Conservation (phyloP, 228 moss, liverwort and hornwort species). For the Sphagnum fallax region DNA sequence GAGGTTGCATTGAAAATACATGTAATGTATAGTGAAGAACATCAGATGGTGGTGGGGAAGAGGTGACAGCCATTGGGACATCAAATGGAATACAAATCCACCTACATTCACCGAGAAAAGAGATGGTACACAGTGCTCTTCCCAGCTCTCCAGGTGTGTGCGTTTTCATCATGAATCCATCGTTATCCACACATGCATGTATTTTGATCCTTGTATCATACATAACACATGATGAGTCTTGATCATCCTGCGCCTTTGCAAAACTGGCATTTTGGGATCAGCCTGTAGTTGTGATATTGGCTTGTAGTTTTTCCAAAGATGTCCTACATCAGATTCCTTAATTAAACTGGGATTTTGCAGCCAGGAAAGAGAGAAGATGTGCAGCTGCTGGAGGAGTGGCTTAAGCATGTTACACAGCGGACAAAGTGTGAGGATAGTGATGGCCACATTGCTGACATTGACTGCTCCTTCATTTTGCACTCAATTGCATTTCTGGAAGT, state of each 20-base stretch:
- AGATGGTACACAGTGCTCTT: slow-evolving; percentile 92
- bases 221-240: too few relatives aligned
- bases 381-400: slow-evolving; percentile 83
- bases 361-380: slow-evolving; percentile 99
- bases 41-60: slow-evolving; percentile 33
- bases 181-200: too few relatives aligned
- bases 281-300: too few relatives aligned
- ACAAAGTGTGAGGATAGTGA: slow-evolving; percentile 68
- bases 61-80: slow-evolving; percentile 47
- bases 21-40: too few relatives aligned
- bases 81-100: slow-evolving; percentile 76
- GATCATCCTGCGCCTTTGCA: too few relatives aligned
- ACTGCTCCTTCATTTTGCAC: slow-evolving; percentile 76
- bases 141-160: slow-evolving; percentile 82
- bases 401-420: slow-evolving; percentile 73
- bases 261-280: too few relatives aligned
- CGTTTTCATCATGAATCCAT: not conserved
- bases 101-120: slow-evolving; percentile 85
- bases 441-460: slow-evolving; percentile 71
- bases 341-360: slow-evolving; percentile 24
- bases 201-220: too few relatives aligned
- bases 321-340: too few relatives aligned
- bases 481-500: slow-evolving; percentile 87
- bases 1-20: too few relatives aligned
- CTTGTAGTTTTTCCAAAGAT: too few relatives aligned